Percentiles rank a stretch among this genome's conserved stretches.
Evolutionary conservation across 331 rosid genomes (phyloP).

Genomic region (Saraca asoca): DNA sequence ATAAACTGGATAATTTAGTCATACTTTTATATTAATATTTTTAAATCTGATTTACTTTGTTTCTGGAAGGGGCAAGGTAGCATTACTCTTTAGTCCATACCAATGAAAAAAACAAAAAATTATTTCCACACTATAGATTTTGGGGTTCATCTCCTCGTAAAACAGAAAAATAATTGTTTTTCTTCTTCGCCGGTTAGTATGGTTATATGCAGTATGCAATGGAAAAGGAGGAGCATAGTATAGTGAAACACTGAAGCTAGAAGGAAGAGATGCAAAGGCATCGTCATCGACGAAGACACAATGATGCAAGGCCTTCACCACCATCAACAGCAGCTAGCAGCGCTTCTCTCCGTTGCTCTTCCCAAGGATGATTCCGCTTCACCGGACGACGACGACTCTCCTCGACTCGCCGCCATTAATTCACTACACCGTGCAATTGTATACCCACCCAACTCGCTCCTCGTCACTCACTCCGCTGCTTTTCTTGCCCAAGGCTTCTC

Average conservation of each 20-base stretch:
- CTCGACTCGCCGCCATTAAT: conserved; percentile 71
- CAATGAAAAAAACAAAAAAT: too few species aligned
- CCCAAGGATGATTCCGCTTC: conserved; percentile 59
- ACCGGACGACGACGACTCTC: conserved; percentile 60
- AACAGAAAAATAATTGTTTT: too few species aligned
- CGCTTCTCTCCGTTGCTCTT: conserved; percentile 81
- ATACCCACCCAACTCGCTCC: conserved; percentile 81
- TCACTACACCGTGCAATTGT: conserved; percentile 89
- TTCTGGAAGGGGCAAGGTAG: too few species aligned
- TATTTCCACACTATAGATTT: too few species aligned
- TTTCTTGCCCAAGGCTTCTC: conserved; percentile 84
- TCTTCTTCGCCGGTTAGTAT: too few species aligned
- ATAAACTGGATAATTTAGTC: too few species aligned
- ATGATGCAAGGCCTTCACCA: conserved; percentile 85
- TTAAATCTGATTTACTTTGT: too few species aligned
- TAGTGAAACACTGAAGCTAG: not conserved
- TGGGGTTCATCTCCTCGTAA: too few species aligned
- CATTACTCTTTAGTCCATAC: too few species aligned
- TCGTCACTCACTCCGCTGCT: conserved; percentile 84
- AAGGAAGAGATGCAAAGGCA: conserved; percentile 32
- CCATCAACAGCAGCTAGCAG: conserved; percentile 84
- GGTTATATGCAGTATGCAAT: too few species aligned
- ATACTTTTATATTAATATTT: too few species aligned
- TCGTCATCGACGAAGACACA: not conserved
- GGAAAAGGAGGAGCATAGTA: too few species aligned